Evolutionary conservation across 1,139 yeast genomes (phyloP).

Genomic region (Hansenula sp.): DNA sequence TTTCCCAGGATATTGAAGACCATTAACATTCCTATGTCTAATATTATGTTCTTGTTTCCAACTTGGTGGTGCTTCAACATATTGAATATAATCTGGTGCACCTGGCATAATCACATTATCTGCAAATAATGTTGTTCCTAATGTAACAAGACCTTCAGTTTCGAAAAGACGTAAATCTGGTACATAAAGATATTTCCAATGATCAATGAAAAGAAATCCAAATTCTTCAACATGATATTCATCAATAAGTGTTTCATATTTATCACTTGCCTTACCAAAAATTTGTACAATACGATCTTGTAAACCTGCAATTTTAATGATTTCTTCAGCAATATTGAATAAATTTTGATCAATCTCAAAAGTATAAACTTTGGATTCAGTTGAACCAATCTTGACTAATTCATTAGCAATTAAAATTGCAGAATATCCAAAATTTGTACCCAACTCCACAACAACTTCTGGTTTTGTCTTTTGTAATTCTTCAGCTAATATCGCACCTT

Average conservation of each 20-base stretch:
- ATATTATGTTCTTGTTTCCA: slow-evolving; percentile 31
- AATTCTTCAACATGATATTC: slow-evolving; percentile 17
- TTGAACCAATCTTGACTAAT: slow-evolving; percentile 20
- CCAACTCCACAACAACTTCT: slow-evolving; percentile 36
- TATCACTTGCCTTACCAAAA: slow-evolving; percentile 32
- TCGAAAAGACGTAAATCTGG: slow-evolving; percentile 42
- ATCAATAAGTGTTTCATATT: slow-evolving; percentile 24
- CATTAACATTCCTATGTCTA: slow-evolving; percentile 26
- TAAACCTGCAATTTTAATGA: slow-evolving; percentile 29
- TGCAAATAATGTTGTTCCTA: slow-evolving; percentile 38
- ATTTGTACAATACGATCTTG: slow-evolving; percentile 22
- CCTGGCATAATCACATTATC: slow-evolving; percentile 37
- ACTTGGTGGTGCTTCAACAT: slow-evolving; percentile 36
- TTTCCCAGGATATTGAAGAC: slow-evolving; percentile 31
- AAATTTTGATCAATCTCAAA: slow-evolving; percentile 27
- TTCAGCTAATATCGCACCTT: slow-evolving; percentile 30
- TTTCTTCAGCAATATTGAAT: slow-evolving; percentile 21
- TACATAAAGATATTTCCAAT: slow-evolving; percentile 34
- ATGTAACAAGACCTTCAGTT: slow-evolving; percentile 34
- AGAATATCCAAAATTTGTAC: slow-evolving; percentile 42
- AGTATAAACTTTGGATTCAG: slow-evolving; percentile 27
- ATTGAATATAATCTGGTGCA: slow-evolving; percentile 37
- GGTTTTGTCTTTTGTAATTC: slow-evolving; percentile 29
- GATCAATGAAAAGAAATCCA: slow-evolving; percentile 41
- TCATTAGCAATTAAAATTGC: slow-evolving; percentile 30